Evolutionary conservation across 352 stramenopile genomes (phyloP), one percentile per base, ranked within the genome.

Genomic region (Globisporangium apiculatum): DNA sequence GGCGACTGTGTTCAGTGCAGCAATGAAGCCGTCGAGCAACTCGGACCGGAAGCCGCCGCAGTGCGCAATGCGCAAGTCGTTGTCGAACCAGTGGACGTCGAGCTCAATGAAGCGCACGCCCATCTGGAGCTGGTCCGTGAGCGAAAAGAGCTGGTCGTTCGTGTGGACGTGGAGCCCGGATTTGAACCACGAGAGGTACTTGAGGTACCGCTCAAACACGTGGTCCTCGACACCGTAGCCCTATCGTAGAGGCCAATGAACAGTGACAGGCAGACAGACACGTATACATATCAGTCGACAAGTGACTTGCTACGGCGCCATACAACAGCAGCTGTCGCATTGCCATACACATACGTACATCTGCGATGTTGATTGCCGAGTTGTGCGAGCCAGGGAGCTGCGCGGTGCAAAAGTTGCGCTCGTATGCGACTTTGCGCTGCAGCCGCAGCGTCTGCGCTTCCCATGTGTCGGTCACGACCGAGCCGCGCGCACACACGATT

Each of bases 81-180:
- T 66, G 62, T 87, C 60, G 56, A 89, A 82, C 69, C 71, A 89
- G 62, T 89, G 78, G 9, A 86, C 69, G 54, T 89, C 78, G 45
- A 89, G 61, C 58, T 89, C 78, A 24, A 89, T 58, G 61, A 86
- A 82, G 10, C 78, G 75, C 51, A 84, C 71, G 50, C 78, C 78
- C 65, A 89, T 75, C 46, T 73, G 68, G 43, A 89, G 62, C 65
- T 86, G 76, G 58, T 89, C 78, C 37, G 75, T 85, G 12, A 89
- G 41, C 5, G 67, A 73, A 53, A 86, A 86, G 35, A 83, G 58
- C 63, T 89, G 76, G 62, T 86, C 70, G 66, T 81, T 86, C n/a
- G 76, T 86, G 66, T 87, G 74, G 52, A 87, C 75, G 47, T 78
- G 58, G 31, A 85, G 49, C 5, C 68, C 65, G 17, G 67, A 68